Evolutionary conservation across 768 basidiomycete genomes (phyloP), one percentile per base, ranked within the genome.

Genomic region (Rickenella mellea): DNA sequence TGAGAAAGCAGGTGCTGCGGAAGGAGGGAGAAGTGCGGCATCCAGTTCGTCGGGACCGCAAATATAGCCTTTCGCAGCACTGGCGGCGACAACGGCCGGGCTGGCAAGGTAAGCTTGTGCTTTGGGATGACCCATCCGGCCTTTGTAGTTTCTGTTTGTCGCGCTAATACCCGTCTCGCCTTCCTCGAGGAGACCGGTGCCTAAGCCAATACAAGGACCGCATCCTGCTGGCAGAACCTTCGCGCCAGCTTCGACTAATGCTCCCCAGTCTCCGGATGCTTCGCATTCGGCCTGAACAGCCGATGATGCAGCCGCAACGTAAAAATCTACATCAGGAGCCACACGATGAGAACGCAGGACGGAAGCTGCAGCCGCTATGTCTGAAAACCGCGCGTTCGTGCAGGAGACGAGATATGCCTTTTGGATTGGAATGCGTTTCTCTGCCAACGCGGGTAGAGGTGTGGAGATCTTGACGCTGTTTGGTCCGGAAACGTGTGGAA

Each of bases 321-420:
- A 99, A 58, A 99, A 97, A 49, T 98, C 88, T 30, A 99, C 93
- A 12, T 86, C 87, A 1, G 79, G 74, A 0, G 91, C 86, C 40
- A 99, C 77, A 44, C 69, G 81, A 51, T 77, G 74, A 11, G 86
- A 88, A 43, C 76, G 72, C 56, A 99, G 70, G 22, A 97, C 92
- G n/a, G 74, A 74, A 0, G 96, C 96, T 0, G 96, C 94, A 0
- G 87, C 84, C 5, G 88, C 79, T 44, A 99, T 82, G 51, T 99
- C 96, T 0, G 93, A 96, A 2, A 84, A 86, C 29, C 96, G 84
- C 1, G 94, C 91, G 63, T 99, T 99, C 44, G 96, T 98, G 61
- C 96, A 99, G 51, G 87, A 91, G 45, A 99, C 89, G 43, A 99
- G 86, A 63, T 99, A 99, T 1, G 96, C 96, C 62, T 99, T 99